Percentiles rank a stretch among this genome's conserved stretches.
phyloP scores from a whole-genome alignment of 768 basidiomycete species.

The Rhizopogon vinicolor region DNA sequence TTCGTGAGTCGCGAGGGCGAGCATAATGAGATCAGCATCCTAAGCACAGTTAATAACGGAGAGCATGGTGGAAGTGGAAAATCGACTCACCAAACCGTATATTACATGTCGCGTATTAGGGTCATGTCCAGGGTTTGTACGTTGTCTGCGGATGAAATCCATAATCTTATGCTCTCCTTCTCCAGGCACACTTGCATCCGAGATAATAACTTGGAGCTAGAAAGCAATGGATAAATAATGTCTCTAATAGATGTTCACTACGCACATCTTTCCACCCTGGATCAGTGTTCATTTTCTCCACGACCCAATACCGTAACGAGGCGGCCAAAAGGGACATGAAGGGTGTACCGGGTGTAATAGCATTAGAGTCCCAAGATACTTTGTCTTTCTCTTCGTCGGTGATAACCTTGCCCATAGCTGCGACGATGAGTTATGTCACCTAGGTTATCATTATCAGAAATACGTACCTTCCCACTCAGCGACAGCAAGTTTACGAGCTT shows the following conservation, averaged over 20 bases:
- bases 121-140: slow-evolving; percentile 84
- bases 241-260: slow-evolving; percentile 4
- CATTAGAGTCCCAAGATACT: slow-evolving; percentile 95
- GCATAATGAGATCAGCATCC: slow-evolving; percentile 99
- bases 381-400: slow-evolving; percentile 81
- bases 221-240: neutral
- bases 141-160: slow-evolving; percentile 93
- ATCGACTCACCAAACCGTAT: slow-evolving; percentile 78
- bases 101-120: slow-evolving; percentile 96
- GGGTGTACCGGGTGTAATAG: slow-evolving; percentile 97
- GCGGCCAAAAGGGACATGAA: slow-evolving; percentile 93
- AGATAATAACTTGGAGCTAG: slow-evolving; percentile 93
- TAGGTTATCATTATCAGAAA: neutral
- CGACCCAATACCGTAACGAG: slow-evolving; percentile 94
- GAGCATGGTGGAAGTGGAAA: neutral
- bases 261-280: slow-evolving; percentile 91
- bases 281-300: slow-evolving; percentile 90
- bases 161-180: slow-evolving; percentile 99
- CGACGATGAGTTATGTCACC: neutral
- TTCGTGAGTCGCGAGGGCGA: slow-evolving; percentile 95
- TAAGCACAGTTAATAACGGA: slow-evolving; percentile 26
- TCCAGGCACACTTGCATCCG: slow-evolving; percentile 94
- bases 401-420: slow-evolving; percentile 90
- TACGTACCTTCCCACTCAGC: slow-evolving; percentile 77
- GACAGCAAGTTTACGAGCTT: slow-evolving; percentile 78